Evolutionary conservation across 352 stramenopile genomes (phyloP).

Genomic region (Thraustochytrium sp.): DNA sequence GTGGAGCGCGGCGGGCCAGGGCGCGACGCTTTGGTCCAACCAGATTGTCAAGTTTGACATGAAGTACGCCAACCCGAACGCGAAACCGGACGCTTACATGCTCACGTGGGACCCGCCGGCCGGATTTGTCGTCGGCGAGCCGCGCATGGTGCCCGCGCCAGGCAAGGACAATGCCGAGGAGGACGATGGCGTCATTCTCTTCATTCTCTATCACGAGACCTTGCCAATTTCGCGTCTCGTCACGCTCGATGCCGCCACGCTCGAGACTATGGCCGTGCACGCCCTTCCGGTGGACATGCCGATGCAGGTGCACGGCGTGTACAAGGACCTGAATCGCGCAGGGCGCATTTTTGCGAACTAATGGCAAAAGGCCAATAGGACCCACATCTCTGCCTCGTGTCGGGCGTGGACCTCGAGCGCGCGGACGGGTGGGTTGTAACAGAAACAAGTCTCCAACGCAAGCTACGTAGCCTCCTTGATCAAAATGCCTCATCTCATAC

Average conservation of each 20-base stretch:
- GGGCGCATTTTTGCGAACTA: constrained; percentile 3
- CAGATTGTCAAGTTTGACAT: constrained; percentile 35
- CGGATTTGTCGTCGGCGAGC: constrained; percentile 32
- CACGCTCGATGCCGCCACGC: not conserved
- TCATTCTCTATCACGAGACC: not conserved
- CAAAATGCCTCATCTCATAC: no score
- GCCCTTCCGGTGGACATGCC: constrained; percentile 14
- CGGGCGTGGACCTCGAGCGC: no score
- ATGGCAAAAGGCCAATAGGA: no score
- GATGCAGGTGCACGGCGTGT: constrained; percentile 33
- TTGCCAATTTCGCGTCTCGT: not conserved
- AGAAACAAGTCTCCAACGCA: no score
- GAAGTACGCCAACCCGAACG: not conserved
- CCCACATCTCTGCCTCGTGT: no score
- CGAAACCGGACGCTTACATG: not conserved
- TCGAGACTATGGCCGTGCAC: not conserved
- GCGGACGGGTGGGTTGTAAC: no score
- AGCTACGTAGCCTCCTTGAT: no score
- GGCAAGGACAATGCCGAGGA: not conserved
- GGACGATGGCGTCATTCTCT: constrained; percentile 17
- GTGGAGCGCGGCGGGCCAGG: not conserved
- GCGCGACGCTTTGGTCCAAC: constrained; percentile 30
- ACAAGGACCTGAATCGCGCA: not conserved
- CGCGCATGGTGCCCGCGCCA: constrained; percentile 10
- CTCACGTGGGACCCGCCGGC: not conserved